These are phyloP conservation scores for Colletotrichum eleusines DNA, from an alignment of 2,329 filamentous ascomycete genomes.

Conservation along the genomic window DNA sequence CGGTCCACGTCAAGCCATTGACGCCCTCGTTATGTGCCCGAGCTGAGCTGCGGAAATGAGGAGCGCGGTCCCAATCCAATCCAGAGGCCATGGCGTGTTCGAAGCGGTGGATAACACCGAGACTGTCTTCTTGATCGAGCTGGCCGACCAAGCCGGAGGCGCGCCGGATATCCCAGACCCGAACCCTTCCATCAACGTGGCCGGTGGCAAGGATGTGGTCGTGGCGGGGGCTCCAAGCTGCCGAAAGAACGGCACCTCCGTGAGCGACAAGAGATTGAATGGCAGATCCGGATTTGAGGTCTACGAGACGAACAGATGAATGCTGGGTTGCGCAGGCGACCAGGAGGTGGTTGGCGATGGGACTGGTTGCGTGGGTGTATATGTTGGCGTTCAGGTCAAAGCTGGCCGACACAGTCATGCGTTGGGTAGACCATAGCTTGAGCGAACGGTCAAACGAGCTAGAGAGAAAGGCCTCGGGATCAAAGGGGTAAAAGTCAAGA, in stretches of 20 bases:
- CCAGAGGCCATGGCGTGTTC: slow-evolving; percentile 50
- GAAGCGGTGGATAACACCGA: slow-evolving; percentile 69
- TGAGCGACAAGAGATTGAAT: slow-evolving; percentile 79
- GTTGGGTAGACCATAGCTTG: slow-evolving; percentile 79
- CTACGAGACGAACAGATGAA: slow-evolving; percentile 85
- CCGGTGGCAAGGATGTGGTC: slow-evolving; percentile 87
- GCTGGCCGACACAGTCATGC: slow-evolving; percentile 69
- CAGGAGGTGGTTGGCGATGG: slow-evolving; percentile 78
- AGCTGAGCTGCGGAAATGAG: slow-evolving; percentile 62
- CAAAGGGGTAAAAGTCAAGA: slow-evolving; percentile 83
- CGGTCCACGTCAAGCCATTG: slow-evolving; percentile 87
- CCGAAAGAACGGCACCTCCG: slow-evolving; percentile 74
- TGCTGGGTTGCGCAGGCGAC: slow-evolving; percentile 92
- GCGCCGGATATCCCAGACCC: slow-evolving; percentile 89
- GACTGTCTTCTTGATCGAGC: slow-evolving; percentile 85
- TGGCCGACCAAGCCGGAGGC: slow-evolving; percentile 81
- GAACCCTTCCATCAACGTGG: slow-evolving; percentile 84
- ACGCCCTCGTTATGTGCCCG: slow-evolving; percentile 84
- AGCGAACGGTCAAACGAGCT: slow-evolving; percentile 83
- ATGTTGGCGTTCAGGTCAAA: slow-evolving; percentile 77
- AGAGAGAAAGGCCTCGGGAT: slow-evolving; percentile 80
- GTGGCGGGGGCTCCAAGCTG: slow-evolving; percentile 84
- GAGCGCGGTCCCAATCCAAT: slow-evolving; percentile 47
- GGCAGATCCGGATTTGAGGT: slow-evolving; percentile 83
- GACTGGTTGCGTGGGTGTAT: slow-evolving; percentile 83